Evolutionary conservation across 352 stramenopile species (phyloP), one percentile per base, ranked within the genome.

Genomic region (Pythium phragmitis): DNA sequence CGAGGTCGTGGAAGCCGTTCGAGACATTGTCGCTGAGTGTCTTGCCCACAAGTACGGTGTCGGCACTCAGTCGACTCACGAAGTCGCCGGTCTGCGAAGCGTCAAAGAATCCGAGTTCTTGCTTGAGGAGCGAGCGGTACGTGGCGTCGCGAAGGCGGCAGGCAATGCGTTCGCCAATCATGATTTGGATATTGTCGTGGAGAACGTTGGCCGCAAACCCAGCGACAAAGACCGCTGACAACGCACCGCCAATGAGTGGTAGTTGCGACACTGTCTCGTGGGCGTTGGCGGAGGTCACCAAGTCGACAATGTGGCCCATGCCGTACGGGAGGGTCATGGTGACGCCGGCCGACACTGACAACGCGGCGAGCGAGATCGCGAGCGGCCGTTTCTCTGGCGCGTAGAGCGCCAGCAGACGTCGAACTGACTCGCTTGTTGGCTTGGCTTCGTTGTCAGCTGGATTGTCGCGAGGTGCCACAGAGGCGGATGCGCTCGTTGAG

Each of bases 91-190:
- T 96, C 46, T 84, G 82, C 6, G 77, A 87, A n/a, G 55, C 30
- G 69, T 98, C 93, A 46, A 98, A 98, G 74, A 97, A 98, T 8
- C 70, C 76, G 34, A 94, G 58, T 42, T 98, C 93, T 64, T 98
- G 92, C 16, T 53, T 63, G 34, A 93, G 16, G 30, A 93, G 84
- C 7, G 82, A 88, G 49, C 69, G 75, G 63, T 89, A 93, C 36
- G 79, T 88, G 56, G 81, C 76, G 58, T 91, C 80, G 41, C 85
- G 72, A 26, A 93, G 65, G 0, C 81, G 75, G 49, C 78, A 87
- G 19, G 78, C 80, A 64, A 94, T 91, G 48, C 85, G 75, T 65
- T 92, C 85, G 57, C 82, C 85, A 55, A 91, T 92, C 81, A 93
- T 89, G 50, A 87, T 87, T 63, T 73, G 88, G 13, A 75, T 77